Evolutionary conservation across 129 eudicot genomes (phyloP).

Genomic region (Saposhnikovia divaricata): DNA sequence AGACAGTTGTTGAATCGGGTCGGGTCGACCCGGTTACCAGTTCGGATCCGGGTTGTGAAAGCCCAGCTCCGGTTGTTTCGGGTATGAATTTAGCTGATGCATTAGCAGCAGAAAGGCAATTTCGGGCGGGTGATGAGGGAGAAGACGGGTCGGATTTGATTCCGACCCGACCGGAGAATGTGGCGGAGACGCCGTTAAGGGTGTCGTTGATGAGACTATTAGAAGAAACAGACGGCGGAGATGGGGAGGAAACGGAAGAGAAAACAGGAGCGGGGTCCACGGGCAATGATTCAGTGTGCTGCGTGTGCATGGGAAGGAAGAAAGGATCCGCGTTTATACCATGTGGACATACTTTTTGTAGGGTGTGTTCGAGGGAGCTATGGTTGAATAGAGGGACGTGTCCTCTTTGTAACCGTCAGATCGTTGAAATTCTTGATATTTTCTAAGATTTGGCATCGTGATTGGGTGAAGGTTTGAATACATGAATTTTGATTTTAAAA

Average conservation of each 20-base stretch:
- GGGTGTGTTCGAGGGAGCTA: constrained; percentile 87
- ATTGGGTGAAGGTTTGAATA: background rate
- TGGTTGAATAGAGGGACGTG: constrained; percentile 86
- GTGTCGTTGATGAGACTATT: constrained; percentile 75
- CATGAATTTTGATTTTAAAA: background rate
- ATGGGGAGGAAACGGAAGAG: constrained; percentile 24
- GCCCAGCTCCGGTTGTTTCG: constrained; percentile 23
- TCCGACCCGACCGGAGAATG: constrained; percentile 13
- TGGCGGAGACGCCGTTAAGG: constrained; percentile 43
- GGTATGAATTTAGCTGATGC: constrained; percentile 84
- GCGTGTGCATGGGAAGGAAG: constrained; percentile 98
- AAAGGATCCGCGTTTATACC: constrained; percentile 95
- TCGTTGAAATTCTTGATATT: constrained; percentile 66
- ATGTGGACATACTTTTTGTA: constrained; percentile 86
- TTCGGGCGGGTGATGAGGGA: constrained; percentile 30
- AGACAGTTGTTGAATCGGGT: constrained; percentile 7
- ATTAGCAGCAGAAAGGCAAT: constrained; percentile 68
- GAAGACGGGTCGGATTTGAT: background rate
- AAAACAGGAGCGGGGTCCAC: background rate
- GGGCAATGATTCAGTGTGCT: constrained; percentile 48
- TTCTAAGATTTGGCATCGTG: constrained; percentile 25
- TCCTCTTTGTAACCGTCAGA: constrained; percentile 84
- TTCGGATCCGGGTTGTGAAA: constrained; percentile 28
- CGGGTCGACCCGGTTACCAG: constrained; percentile 17
- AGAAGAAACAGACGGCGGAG: constrained; percentile 61